These are phyloP conservation scores for Aspergillus fischeri DNA, from an alignment of 2,329 filamentous ascomycete genomes.

Conservation along the genomic window DNA sequence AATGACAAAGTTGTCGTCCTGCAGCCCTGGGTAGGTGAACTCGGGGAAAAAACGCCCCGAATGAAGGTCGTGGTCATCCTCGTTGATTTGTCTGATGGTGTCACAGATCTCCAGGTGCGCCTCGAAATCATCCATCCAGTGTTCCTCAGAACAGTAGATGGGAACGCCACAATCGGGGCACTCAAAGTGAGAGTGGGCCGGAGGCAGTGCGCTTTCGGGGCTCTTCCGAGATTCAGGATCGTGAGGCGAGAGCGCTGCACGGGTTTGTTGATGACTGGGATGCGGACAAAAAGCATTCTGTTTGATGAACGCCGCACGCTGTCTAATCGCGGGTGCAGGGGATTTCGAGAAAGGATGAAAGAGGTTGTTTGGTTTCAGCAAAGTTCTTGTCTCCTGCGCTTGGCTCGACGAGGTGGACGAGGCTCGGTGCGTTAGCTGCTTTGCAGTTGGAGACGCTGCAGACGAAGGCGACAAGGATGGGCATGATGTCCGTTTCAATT, in stretches of 20 bases:
- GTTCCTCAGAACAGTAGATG: conserved; percentile 87
- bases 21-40: conserved; percentile 82
- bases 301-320: conserved; percentile 83
- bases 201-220: conserved; percentile 47
- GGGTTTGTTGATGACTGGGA: conserved; percentile 74
- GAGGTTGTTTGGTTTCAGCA: conserved; percentile 71
- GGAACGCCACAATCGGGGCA: conserved; percentile 95
- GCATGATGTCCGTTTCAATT: conserved; percentile 13
- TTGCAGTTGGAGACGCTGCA: conserved; percentile 10
- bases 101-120: conserved; percentile 90
- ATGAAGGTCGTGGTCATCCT: conserved; percentile 92
- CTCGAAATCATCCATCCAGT: conserved; percentile 96
- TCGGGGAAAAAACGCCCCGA: conserved; percentile 91
- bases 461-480: conserved; percentile 2
- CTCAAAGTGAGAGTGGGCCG: conserved; percentile 85
- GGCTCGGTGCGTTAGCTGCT: conserved; percentile 23
- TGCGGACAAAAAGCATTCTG: conserved; percentile 94
- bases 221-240: conserved; percentile 60
- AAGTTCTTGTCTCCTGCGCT: conserved; percentile 27
- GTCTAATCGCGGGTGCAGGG: conserved; percentile 80
- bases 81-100: conserved; percentile 85
- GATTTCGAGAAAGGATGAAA: conserved; percentile 92
- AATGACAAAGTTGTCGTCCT: conserved; percentile 86
- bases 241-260: conserved; percentile 60
- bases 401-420: conserved; percentile 20